Evolutionary conservation across 371 early-diverging fungal species (phyloP), one percentile per base, ranked within the genome.

Genomic region (Fennellomyces sp.): DNA sequence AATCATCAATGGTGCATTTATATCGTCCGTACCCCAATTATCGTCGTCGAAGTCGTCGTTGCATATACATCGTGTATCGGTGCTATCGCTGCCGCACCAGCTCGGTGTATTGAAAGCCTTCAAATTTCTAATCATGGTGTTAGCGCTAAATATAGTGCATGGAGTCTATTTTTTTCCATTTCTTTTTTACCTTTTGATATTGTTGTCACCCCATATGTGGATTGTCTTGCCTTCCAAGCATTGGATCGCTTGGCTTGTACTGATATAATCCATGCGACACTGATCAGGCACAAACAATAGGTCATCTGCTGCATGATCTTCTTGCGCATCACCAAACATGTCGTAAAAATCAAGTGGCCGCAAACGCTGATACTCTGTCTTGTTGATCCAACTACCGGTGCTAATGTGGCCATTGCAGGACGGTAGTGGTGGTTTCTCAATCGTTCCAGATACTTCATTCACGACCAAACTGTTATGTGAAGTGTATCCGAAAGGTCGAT

Each of bases 151-250:
- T 11, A 11, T 11, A 36, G n/a, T n/a, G 10, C 36, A 36, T n/a
- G 10, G 36, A 36, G n/a, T 36, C 36, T 8, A 8, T 21, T 19
- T 47, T 52, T 4, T 33, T 21, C 33, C 13, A 30, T 4, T 0
- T 11, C 35, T 23, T 30, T 33, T 13, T 35, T 66, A 71, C 71
- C 71, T 64, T 56, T 48, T 57, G 11, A 72, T 21, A 45, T 72
- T 60, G 17, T 39, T 52, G 31, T 77, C 72, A 27, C 70, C 78
- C 75, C 72, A 74, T 5, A 68, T 55, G 58, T 77, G 78, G 13
- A 74, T 38, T 0, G 55, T 66, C 48, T 73, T 68, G 26, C 33
- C 56, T 1, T 58, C 60, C 26, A 68, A 41, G 25, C 65, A 68
- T 25, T 61, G 59, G 1, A 53, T 17, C 12, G 56, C 61, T 33